A percentile compares a stretch with the other conserved stretches of the same genome.
These are phyloP conservation scores for Xylaria sp. DNA, from an alignment of 2,329 filamentous ascomycete species.

Conservation along the genomic window DNA sequence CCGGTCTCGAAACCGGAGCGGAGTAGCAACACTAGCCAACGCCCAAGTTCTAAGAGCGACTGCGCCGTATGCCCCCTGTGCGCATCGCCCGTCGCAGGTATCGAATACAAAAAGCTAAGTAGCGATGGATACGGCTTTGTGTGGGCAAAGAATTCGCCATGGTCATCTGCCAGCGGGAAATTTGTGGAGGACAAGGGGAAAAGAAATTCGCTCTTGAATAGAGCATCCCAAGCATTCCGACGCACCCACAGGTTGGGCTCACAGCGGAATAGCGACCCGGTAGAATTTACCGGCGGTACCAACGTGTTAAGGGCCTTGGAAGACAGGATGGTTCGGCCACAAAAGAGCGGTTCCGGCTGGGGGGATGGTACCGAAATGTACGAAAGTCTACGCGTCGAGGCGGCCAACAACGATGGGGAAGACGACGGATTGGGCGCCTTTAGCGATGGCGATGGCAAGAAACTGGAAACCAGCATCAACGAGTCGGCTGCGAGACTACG, in stretches of 20 bases:
- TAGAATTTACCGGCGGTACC: background rate
- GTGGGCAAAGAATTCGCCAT: slow-evolving; percentile 9
- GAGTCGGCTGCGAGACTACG: slow-evolving; percentile 16
- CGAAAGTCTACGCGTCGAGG: background rate
- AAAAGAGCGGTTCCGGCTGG: background rate
- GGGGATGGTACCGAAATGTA: slow-evolving; percentile 27
- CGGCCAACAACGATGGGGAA: background rate
- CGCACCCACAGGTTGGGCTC: background rate
- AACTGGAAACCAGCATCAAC: slow-evolving; percentile 11
- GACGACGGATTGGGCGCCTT: background rate
- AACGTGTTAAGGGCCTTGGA: background rate
- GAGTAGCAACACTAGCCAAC: background rate
- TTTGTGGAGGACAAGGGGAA: background rate
- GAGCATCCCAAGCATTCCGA: slow-evolving; percentile 8
- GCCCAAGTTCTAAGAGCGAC: too few species aligned
- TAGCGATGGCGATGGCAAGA: slow-evolving; percentile 20
- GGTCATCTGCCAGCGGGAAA: background rate
- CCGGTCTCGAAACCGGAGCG: background rate
- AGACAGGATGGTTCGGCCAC: background rate
- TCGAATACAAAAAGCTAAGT: slow-evolving; percentile 24
- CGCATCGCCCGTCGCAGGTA: slow-evolving; percentile 20
- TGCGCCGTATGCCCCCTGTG: slow-evolving; percentile 27
- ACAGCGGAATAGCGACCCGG: background rate
- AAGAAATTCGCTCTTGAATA: slow-evolving; percentile 8
- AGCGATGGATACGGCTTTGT: slow-evolving; percentile 25